Evolutionary conservation across 176 grass and related monocot genomes (phyloP), one percentile per base, ranked within the genome.

Genomic region (Eragrostis nindensis): DNA sequence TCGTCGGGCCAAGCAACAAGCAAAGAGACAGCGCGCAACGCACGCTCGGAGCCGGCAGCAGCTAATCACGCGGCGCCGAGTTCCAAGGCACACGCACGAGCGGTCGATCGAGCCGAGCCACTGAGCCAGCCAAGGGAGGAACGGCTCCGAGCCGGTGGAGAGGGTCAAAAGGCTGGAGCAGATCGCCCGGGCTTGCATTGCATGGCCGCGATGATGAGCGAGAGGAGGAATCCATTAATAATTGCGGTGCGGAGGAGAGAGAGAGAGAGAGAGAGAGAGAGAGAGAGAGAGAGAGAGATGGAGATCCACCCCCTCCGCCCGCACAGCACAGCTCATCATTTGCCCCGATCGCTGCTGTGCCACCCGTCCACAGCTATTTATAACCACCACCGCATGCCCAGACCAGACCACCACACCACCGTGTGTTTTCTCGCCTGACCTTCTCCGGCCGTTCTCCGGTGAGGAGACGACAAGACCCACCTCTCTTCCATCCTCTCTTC

Each of bases 291-390:
- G 18, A 18, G 52, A 53, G 24, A 52, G 46, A 78, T 53, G 30
- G 70, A 76, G 80, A 83, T 83, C 80, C 67, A 65, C 45, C 32
- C 32, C 42, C 60, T 52, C 41, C 41, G 36, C 57, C 71, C 25
- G 21, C 41, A 18, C 43, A n/a, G n/a, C n/a, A n/a, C n/a, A 89
- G 78, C 86, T 94, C 83, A 91, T 94, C 43, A 91, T 91, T 91
- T 65, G 77, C n/a, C n/a, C n/a, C n/a, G n/a, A n/a, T n/a, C n/a
- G n/a, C n/a, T n/a, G n/a, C n/a, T n/a, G n/a, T n/a, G n/a, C 87
- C 26, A n/a, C 6, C 8, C 40, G 65, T 7, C 0, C 73, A 42
- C 49, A 52, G 29, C 42, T 91, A 94, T 94, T 91, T 94, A 94
- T 91, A 94, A n/a, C 50, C 61, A 30, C 66, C 78, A 14, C 61